Evolutionary conservation across 2,329 filamentous ascomycete species (phyloP).

Genomic region (Neofusicoccum umdonicola): DNA sequence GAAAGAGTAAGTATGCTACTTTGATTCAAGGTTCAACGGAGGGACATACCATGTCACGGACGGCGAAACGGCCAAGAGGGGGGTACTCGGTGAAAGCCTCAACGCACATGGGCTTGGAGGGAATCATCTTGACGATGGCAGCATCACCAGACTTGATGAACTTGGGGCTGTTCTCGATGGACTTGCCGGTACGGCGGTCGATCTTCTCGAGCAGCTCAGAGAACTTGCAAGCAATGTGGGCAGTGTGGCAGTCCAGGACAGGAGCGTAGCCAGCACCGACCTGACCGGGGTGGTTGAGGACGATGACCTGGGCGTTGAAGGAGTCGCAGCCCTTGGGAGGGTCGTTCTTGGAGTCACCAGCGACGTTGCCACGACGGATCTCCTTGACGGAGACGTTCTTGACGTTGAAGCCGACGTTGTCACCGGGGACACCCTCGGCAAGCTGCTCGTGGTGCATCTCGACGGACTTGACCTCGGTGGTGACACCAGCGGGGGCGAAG

Average conservation of each 20-base stretch:
- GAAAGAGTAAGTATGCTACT: no score
- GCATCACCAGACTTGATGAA: conserved; percentile 99
- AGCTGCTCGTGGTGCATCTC: conserved; percentile 99
- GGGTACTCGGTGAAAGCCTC: conserved; percentile 99
- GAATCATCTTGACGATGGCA: conserved; percentile 99
- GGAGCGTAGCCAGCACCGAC: conserved; percentile 98
- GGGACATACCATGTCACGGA: conserved; percentile 78
- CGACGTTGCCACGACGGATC: conserved; percentile 99
- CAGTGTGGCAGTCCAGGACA: conserved; percentile 99
- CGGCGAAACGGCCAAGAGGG: conserved; percentile 98
- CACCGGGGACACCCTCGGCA: conserved; percentile 87
- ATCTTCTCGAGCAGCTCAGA: conserved; percentile 99
- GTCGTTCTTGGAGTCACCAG: conserved; percentile 99
- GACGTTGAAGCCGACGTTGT: conserved; percentile 99
- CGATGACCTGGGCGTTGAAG: conserved; percentile 99
- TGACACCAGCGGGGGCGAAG: conserved; percentile 97
- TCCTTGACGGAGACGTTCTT: conserved; percentile 99
- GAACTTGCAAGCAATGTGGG: conserved; percentile 99
- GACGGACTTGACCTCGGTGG: conserved; percentile 99
- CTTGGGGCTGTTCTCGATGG: conserved; percentile 87
- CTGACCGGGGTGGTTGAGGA: conserved; percentile 99
- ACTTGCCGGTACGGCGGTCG: conserved; percentile 99
- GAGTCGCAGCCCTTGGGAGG: conserved; percentile 82
- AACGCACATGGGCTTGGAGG: conserved; percentile 99
- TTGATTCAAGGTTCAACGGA: no score